A percentile compares a stretch with the other conserved stretches of the same genome.
Conservation (phyloP, 495 filamentous ascomycete genomes). For the Tuber magnatum region DNA sequence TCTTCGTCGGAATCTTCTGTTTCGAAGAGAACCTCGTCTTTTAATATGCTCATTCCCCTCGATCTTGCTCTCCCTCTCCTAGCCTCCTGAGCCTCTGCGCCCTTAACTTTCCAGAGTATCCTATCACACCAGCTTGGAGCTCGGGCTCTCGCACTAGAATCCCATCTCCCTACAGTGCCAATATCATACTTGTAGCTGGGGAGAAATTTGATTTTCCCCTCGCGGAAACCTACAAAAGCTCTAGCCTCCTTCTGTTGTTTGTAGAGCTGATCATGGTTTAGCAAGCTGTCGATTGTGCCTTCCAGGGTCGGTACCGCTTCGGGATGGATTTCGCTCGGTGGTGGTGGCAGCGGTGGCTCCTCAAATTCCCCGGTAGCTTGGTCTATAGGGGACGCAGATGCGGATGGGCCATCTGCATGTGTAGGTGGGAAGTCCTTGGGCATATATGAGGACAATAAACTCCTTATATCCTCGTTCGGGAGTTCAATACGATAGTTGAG, state of each 20-base stretch:
- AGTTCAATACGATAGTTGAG: constrained; percentile 91
- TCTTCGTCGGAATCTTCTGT: constrained; percentile 39
- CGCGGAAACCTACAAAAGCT: constrained; percentile 83
- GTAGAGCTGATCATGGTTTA: constrained; percentile 83
- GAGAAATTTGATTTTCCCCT: constrained; percentile 79
- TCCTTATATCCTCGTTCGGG: constrained; percentile 81
- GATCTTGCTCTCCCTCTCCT: constrained; percentile 62
- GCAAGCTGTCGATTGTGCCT: constrained; percentile 73
- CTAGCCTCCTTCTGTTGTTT: constrained; percentile 65
- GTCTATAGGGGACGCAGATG: constrained; percentile 16
- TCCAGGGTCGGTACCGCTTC: constrained; percentile 54
- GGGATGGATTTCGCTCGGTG: constrained; percentile 28
- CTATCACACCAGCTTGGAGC: constrained; percentile 97
- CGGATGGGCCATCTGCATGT: constrained; percentile 25
- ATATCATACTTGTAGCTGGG: constrained; percentile 96
- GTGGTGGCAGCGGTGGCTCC: constrained; percentile 15
- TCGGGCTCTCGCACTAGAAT: constrained; percentile 86
- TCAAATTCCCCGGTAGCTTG: constrained; percentile 10
- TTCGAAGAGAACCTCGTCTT: constrained; percentile 81
- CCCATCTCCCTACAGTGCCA: constrained; percentile 86
- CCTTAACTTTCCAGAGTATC: constrained; percentile 71
- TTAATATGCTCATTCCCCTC: constrained; percentile 73
- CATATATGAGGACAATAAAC: constrained; percentile 52
- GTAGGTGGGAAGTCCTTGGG: constrained; percentile 37
- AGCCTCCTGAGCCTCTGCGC: constrained; percentile 57